These are phyloP conservation scores for Pseudogymnoascus sp. DNA, from an alignment of 2,329 filamentous ascomycete genomes.

Conservation along the genomic window DNA sequence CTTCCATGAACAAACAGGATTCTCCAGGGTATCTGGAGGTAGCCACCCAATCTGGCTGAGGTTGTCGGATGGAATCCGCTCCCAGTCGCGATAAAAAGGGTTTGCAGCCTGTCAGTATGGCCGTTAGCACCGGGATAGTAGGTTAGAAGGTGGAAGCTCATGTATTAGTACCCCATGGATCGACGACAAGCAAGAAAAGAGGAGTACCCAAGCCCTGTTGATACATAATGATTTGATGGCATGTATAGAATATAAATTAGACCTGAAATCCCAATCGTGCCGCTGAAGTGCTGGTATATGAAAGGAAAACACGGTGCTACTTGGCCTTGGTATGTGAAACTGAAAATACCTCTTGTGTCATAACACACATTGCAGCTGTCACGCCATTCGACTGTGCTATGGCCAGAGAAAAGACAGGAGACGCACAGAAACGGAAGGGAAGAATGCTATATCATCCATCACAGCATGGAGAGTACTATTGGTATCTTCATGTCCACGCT, in stretches of 20 bases:
- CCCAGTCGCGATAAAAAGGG: not conserved
- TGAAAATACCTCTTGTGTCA: not conserved
- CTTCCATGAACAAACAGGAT: not conserved
- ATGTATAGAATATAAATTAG: not conserved
- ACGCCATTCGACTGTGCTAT: not conserved
- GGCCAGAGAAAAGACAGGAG: not conserved
- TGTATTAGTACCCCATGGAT: not conserved
- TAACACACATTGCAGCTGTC: not conserved
- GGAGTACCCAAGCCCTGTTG: not conserved
- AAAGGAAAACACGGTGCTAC: not conserved
- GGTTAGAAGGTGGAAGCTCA: not conserved
- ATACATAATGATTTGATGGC: not conserved
- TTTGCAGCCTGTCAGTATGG: not conserved
- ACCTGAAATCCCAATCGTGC: not conserved
- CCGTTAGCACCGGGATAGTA: not conserved
- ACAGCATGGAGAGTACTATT: not conserved
- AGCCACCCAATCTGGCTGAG: not conserved
- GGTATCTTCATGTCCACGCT: not conserved
- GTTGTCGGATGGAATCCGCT: not conserved
- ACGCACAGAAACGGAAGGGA: not conserved
- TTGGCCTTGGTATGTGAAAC: not conserved
- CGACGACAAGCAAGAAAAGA: not conserved
- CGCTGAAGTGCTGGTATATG: not conserved
- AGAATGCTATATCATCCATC: not conserved
- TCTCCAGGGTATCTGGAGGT: not conserved